phyloP scores from a whole-genome alignment of 768 basidiomycete genomes.

The Rubroboletus satanas region DNA sequence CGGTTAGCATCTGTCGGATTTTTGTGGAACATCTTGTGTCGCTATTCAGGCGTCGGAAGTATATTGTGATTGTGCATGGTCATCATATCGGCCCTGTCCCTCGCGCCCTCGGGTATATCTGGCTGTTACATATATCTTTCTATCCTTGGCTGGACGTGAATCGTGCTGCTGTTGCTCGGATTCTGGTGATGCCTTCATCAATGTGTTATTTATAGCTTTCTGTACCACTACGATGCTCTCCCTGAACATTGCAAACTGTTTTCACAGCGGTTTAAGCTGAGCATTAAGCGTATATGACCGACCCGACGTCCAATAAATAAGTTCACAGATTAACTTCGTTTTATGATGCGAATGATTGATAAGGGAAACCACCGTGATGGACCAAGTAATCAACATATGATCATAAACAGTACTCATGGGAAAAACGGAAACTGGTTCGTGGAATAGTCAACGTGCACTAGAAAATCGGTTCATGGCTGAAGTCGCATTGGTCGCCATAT shows the following conservation, averaged over 20 bases:
- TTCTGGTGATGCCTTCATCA: conserved; percentile 22
- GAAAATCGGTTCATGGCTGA: conserved; percentile 58
- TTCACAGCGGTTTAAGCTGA: conserved; percentile 6
- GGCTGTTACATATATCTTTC: conserved; percentile 30
- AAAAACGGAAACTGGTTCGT: neutral
- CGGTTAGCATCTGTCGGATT: conserved; percentile 36
- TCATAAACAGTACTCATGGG: conserved; percentile 14
- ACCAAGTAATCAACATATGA: conserved; percentile 11
- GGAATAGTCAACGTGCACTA: conserved; percentile 10
- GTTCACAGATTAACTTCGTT: conserved; percentile 14
- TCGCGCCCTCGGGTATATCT: conserved; percentile 4
- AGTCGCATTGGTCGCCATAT: conserved; percentile 87
- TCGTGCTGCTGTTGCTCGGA: conserved; percentile 24
- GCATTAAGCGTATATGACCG: neutral
- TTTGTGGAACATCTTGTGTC: conserved; percentile 35
- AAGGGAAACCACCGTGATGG: conserved; percentile 1
- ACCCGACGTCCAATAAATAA: conserved; percentile 10
- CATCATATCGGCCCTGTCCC: conserved; percentile 13
- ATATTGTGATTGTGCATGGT: conserved; percentile 26
- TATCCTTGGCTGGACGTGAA: conserved; percentile 26
- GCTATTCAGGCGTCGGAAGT: conserved; percentile 28
- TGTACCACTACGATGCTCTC: conserved; percentile 31
- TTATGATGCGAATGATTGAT: neutral
- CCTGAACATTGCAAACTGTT: conserved; percentile 16
- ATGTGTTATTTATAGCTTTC: conserved; percentile 36